These are phyloP conservation scores for Beta vulgaris DNA, from an alignment of 148 eudicot genomes.

Conservation along the genomic window DNA sequence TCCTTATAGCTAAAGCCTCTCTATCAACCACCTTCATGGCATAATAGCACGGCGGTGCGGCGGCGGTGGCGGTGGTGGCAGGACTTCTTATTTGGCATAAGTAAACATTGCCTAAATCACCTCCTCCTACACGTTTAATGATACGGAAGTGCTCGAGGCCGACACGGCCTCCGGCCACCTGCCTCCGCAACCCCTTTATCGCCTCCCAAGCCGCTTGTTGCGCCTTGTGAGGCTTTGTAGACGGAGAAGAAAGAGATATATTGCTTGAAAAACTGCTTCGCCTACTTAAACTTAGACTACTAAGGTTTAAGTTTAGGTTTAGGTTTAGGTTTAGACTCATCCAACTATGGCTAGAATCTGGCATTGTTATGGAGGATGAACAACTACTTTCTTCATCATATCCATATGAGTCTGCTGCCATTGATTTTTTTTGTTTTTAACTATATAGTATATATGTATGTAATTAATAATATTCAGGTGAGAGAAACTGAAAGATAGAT, in stretches of 20 bases:
- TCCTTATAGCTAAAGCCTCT: constrained; percentile 60
- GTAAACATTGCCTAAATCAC: constrained; percentile 75
- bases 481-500: too few relatives aligned
- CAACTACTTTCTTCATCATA: constrained; percentile 73
- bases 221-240: constrained; percentile 76
- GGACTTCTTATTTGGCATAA: constrained; percentile 68
- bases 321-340: constrained; percentile 44
- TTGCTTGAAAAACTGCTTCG: constrained; percentile 43
- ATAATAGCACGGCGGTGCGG: constrained; percentile 46
- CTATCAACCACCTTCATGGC: constrained; percentile 84
- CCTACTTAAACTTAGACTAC: constrained; percentile 44
- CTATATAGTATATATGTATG: too few relatives aligned
- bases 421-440: too few relatives aligned
- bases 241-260: constrained; percentile 8
- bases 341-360: constrained; percentile 78
- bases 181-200: constrained; percentile 43
- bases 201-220: constrained; percentile 81
- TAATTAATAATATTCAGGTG: too few relatives aligned
- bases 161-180: constrained; percentile 41
- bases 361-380: constrained; percentile 57
- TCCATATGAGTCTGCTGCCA: constrained; percentile 44
- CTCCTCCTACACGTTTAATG: constrained; percentile 65
- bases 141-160: constrained; percentile 68
- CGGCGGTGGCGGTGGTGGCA: constrained; percentile 42
- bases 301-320: constrained; percentile 26